Base-by-base conservation (phyloP, 768 basidiomycete species). In the Sarcomyxa edulis region DNA sequence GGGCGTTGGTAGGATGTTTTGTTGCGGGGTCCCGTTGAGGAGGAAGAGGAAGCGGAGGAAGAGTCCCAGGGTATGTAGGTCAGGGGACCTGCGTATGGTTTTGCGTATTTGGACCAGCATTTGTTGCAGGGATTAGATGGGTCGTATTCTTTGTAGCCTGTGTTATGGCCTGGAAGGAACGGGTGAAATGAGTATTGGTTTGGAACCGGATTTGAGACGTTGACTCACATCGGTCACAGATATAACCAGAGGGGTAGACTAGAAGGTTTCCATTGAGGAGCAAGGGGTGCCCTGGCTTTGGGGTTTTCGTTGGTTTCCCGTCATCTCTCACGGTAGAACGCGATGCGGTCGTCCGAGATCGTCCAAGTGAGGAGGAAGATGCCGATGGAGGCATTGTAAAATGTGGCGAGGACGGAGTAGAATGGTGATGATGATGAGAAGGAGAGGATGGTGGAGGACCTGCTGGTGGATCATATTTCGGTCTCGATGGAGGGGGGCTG, bases 41-140 rank as follows among this genome's bases (percentile, higher is more conserved):
- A 16, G 10, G 54, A 39, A 3, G 33, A 20, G 4, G 48, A 5
- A 22, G 27, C 21, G 3, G 58, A 39, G 4, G 48, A 5, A 22
- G 27, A 20, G 3, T 58, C 37, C 71, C 8, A 66, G 46, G 36
- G 73, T 8, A 68, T 69, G 49, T 78, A 80, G 0, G 68, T 63
- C 11, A 88, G 58, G 4, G 82, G 72, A 3, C 82, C 82, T 0
- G 64, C 51, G 56, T 78, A 90, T 0, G 71, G 64, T 46, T 72
- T 77, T 1, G 70, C 68, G 56, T 81, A 81, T 47, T 78, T 80
- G 5, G 69, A 61, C 88, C 87, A 91, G 61, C 89, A 91, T 40
- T 72, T 74, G 42, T 68, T 65, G 51, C 88, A 89, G 5, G 86
- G 82, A 40, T 76, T 64, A 1, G 66, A 53, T 1, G 84, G 83